A percentile compares a stretch with the other conserved stretches of the same genome.
phyloP scores from a whole-genome alignment of 2,329 filamentous ascomycete genomes.

The Ilyonectria mors-panacis region DNA sequence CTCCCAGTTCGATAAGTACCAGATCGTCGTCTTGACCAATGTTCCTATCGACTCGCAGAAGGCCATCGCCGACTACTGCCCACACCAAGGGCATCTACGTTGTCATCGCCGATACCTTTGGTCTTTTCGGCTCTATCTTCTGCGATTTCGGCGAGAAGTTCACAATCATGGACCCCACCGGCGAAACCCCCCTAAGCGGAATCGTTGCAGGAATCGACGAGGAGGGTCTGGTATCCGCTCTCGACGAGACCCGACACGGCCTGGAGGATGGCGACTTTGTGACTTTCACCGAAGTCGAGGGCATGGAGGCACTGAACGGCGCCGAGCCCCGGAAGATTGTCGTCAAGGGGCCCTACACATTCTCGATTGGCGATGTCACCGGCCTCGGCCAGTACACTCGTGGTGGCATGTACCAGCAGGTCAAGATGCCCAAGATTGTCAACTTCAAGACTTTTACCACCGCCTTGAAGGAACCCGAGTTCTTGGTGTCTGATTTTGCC shows the following conservation, averaged over 20 bases:
- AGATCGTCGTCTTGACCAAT: slow-evolving; percentile 92
- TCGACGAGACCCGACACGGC: slow-evolving; percentile 95
- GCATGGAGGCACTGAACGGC: slow-evolving; percentile 90
- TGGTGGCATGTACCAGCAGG: slow-evolving; percentile 92
- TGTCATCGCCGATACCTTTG: slow-evolving; percentile 89
- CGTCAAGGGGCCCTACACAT: slow-evolving; percentile 96
- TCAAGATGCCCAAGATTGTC: slow-evolving; percentile 97
- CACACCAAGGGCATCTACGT: slow-evolving; percentile 94
- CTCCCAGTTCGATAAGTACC: slow-evolving; percentile 88
- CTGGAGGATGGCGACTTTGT: slow-evolving; percentile 97
- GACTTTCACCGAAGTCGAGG: slow-evolving; percentile 92
- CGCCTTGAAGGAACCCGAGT: slow-evolving; percentile 88
- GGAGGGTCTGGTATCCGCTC: slow-evolving; percentile 89
- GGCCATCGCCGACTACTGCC: slow-evolving; percentile 89
- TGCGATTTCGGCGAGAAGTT: slow-evolving; percentile 98
- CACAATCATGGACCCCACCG: slow-evolving; percentile 89
- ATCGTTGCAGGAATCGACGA: slow-evolving; percentile 93
- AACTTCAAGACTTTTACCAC: slow-evolving; percentile 87
- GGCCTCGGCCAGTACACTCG: slow-evolving; percentile 88
- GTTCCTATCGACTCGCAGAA: slow-evolving; percentile 86
- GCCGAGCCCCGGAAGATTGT: slow-evolving; percentile 90
- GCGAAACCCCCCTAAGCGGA: slow-evolving; percentile 88
- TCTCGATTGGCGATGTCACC: slow-evolving; percentile 95
- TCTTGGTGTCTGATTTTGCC: slow-evolving; percentile 94
- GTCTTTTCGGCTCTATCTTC: slow-evolving; percentile 95